These are phyloP conservation scores for Pulveroboletus sp. DNA, from an alignment of 768 basidiomycete species.

Conservation along the genomic window DNA sequence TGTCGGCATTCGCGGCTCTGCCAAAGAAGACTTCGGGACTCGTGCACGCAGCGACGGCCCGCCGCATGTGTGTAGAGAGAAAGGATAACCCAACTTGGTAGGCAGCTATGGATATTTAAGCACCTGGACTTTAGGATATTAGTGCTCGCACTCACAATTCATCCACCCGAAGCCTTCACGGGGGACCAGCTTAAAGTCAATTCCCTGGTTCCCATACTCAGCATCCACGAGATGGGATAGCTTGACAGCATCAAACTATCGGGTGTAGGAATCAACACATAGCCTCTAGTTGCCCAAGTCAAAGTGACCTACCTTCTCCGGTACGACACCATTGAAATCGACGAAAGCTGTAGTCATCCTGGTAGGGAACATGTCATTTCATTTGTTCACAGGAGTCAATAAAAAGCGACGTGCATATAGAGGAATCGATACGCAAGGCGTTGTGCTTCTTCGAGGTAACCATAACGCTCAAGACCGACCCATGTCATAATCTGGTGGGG, in stretches of 20 bases:
- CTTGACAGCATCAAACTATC: conserved; percentile 91
- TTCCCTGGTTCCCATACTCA: conserved; percentile 93
- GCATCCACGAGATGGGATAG: conserved; percentile 95
- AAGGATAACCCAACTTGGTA: conserved; percentile 97
- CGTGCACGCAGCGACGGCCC: conserved; percentile 93
- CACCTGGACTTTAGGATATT: not conserved
- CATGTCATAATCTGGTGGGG: conserved; percentile 98
- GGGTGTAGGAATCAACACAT: not conserved
- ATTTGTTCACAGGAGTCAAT: not conserved
- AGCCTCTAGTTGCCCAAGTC: not conserved
- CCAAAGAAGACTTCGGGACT: conserved; percentile 90
- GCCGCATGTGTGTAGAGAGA: conserved; percentile 90
- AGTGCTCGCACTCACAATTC: conserved; percentile 60
- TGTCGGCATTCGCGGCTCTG: conserved; percentile 35
- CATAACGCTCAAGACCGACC: conserved; percentile 96
- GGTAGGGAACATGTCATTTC: conserved; percentile 4
- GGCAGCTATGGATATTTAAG: conserved; percentile 54
- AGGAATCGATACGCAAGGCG: conserved; percentile 93
- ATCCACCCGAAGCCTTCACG: conserved; percentile 99
- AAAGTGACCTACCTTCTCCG: conserved; percentile 70
- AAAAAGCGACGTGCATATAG: conserved; percentile 92
- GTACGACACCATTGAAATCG: conserved; percentile 97
- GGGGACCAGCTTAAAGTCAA: conserved; percentile 97
- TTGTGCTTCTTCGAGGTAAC: conserved; percentile 90
- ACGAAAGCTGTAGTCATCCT: conserved; percentile 95